These are phyloP conservation scores for Chenopodium quinoa DNA, from an alignment of 148 eudicot genomes.

Conservation along the genomic window DNA sequence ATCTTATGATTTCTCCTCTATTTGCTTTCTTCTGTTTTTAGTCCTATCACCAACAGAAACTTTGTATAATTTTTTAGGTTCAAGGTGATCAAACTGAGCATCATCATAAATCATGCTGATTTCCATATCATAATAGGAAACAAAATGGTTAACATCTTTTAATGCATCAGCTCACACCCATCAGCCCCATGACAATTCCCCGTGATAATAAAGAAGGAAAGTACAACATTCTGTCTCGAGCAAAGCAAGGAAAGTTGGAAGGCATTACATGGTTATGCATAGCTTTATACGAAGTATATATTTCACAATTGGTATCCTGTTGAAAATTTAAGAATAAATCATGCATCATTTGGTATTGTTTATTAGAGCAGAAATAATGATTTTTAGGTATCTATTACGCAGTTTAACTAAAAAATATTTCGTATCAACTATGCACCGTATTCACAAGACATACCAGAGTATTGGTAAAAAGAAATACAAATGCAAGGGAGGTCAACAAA, in stretches of 20 bases:
- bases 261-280: not conserved
- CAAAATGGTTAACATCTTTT: not conserved
- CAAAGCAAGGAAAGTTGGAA: not conserved
- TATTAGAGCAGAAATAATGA: not conserved
- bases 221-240: not conserved
- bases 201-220: not conserved
- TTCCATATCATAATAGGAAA: not conserved
- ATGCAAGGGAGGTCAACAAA: not conserved
- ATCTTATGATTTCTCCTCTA: not conserved
- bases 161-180: not conserved
- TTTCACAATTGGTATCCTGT: not conserved
- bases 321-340: not conserved
- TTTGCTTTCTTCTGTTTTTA: not conserved
- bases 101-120: not conserved
- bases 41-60: not conserved
- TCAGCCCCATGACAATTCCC: not conserved
- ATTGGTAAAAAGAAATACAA: no score
- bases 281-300: not conserved
- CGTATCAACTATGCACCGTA: not conserved
- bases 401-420: no score
- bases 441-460: not conserved
- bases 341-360: not conserved
- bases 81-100: not conserved
- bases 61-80: not conserved
- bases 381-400: no score